Evolutionary conservation across 176 grass and related monocot species (phyloP), one percentile per base, ranked within the genome.

Genomic region (Puya raimondii): DNA sequence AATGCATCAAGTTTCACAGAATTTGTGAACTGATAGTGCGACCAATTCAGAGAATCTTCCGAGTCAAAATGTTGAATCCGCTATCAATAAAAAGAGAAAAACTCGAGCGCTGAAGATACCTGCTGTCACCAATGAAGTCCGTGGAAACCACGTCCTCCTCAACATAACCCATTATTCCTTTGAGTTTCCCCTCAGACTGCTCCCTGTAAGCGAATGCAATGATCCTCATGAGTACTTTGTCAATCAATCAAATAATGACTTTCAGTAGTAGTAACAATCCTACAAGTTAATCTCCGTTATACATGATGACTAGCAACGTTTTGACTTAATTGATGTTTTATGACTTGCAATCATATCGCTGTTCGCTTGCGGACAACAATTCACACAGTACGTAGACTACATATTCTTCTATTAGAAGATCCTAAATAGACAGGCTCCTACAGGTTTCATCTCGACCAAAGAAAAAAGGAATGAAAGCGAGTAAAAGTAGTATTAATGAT

Each of bases 71-170:
- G 21, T 8, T 20, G 14, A 61, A 61, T 23, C 14, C 16, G 12
- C 57, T 3, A 59, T 2, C 20, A 74, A 33, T 73, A 2, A 9
- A 74, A 12, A 47, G n/a, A 11, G 21, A 0, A 53, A 23, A 3
- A 0, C 25, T 64, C 51, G 6, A 0, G 64, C 5, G 33, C 6
- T 42, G 33, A 0, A 0, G 51, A 47, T 83, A 91, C 88, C 92
- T 91, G 88, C 83, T 85, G 72, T 96, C 92, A 11, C 92, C 88
- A 27, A 82, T 9, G 2, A 96, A 91, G 66, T 96, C 92, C 0
- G 75, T 91, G 29, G 92, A 96, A 48, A 91, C 92, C 75, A 96
- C 50, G 80, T 96, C 92, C 10, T 91, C 92, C 1, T 96, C 92
- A 12, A 67, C 79, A 63, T 89, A 96, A 13, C 92, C 92, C 22